Base-by-base conservation (phyloP, 768 basidiomycete genomes). In the Trametes villosa region DNA sequence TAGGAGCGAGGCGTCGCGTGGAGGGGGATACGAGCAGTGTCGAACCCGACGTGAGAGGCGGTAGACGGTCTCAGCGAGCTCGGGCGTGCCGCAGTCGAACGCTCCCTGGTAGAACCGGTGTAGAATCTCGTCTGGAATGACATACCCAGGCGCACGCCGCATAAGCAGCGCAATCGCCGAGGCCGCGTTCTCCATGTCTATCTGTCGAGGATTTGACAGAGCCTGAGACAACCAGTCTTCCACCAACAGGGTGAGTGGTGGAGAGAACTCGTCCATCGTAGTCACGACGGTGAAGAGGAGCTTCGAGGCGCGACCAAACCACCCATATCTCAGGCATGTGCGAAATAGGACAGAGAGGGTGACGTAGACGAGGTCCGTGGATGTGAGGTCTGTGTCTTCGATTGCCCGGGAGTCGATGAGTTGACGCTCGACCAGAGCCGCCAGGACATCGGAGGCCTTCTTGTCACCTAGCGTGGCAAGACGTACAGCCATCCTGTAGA, bases 291-390 rank as follows among this genome's bases (percentile, higher is more conserved):
- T 26, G 3, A 66, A 68, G 44, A 86, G 67, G 30, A 86, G 70
- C 9, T 57, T 65, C 13, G 77, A 68, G 1, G 83, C 83, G 38
- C 78, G 73, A 27, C 66, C 55, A 49, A 75, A 72, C 84, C 83
- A 87, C 41, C 79, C 74, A 82, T 83, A 87, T 62, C 81, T 75
- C 38, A 85, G 65, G 62, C 83, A 81, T 8, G 86, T 77, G 45
- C 79, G 79, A 11, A 83, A 76, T 33, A 87, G 68, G 13, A 82
- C 77, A 26, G 80, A 75, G 24, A 76, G 73, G 24, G 88, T 72
- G 52, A 87, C 81, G 20, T 80, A 71, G 22, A 73, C 68, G 48
- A 84, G 78, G 62, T 83, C 76, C 1, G 74, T 70, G 15, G 73
- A 68, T n/a, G 71, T 62, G 31, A 67, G 68, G 38, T 81, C 77